Percentiles rank a stretch among this genome's conserved stretches.
phyloP scores from a whole-genome alignment of 1,284 basidiomycete genomes.

The Meripilus lineatus region DNA sequence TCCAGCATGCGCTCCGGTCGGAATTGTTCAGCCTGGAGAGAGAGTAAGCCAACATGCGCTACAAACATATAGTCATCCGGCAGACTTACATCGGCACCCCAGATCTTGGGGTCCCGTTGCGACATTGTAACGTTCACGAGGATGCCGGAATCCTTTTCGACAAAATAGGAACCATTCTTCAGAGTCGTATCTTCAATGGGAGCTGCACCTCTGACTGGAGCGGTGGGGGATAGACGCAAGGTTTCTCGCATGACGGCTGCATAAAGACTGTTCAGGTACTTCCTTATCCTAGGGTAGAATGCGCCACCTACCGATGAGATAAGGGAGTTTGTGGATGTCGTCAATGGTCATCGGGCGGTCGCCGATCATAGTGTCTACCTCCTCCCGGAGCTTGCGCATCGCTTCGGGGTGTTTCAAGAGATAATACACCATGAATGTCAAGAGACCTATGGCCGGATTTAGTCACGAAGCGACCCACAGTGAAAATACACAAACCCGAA shows the following conservation, averaged over 20 bases:
- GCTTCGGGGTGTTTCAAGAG: conserved; percentile 41
- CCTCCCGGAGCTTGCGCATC: conserved; percentile 39
- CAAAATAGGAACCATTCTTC: conserved; percentile 33
- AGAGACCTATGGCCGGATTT: conserved; percentile 23
- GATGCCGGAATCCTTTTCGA: conserved; percentile 31
- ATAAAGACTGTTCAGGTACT: neutral
- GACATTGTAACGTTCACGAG: conserved; percentile 28
- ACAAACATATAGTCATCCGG: too few relatives aligned
- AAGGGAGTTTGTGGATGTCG: conserved; percentile 39
- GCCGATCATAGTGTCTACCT: conserved; percentile 41
- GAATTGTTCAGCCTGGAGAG: conserved; percentile 32
- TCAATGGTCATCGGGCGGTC: conserved; percentile 31
- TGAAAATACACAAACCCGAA: conserved; percentile 26
- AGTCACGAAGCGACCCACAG: neutral
- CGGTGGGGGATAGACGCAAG: conserved; percentile 39
- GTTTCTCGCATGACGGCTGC: conserved; percentile 44
- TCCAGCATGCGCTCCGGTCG: conserved; percentile 45
- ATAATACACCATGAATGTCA: conserved; percentile 37
- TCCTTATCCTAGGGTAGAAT: neutral
- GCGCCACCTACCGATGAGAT: conserved; percentile 30
- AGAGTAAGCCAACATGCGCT: too few relatives aligned
- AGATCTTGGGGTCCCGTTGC: conserved; percentile 42
- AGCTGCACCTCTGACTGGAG: conserved; percentile 28
- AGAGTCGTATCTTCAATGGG: conserved; percentile 34
- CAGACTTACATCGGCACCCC: conserved; percentile 42